These are phyloP conservation scores for Yamadazyma trypodendri DNA, from an alignment of 1,139 yeast genomes.

Conservation along the genomic window DNA sequence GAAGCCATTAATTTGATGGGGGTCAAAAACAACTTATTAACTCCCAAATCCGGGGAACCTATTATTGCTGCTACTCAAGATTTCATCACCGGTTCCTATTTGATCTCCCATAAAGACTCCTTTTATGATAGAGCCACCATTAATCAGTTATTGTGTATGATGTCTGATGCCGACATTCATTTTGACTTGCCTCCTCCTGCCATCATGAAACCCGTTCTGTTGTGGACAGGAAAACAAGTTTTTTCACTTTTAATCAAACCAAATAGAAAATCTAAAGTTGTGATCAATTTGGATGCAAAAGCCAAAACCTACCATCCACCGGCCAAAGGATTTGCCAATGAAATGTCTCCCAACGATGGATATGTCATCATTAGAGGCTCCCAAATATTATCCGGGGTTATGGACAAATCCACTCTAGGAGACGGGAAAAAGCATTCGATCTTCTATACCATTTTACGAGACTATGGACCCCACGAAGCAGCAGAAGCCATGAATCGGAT, in stretches of 20 bases:
- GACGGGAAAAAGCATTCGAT: constrained; percentile 98
- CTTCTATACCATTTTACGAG: constrained; percentile 90
- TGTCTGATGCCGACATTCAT: constrained; percentile 88
- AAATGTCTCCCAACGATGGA: constrained; percentile 98
- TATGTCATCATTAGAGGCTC: constrained; percentile 89
- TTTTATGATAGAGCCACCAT: constrained; percentile 87
- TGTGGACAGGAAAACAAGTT: constrained; percentile 98
- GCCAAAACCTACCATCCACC: constrained; percentile 85
- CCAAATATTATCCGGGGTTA: constrained; percentile 83
- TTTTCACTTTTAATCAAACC: constrained; percentile 87
- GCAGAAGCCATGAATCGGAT: constrained; percentile 96
- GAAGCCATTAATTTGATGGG: constrained; percentile 99
- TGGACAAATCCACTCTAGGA: constrained; percentile 96
- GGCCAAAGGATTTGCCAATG: constrained; percentile 65
- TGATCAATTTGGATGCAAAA: constrained; percentile 91
- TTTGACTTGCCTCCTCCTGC: constrained; percentile 97
- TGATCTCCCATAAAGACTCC: constrained; percentile 89
- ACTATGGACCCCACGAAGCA: constrained; percentile 94
- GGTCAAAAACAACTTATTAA: constrained; percentile 87
- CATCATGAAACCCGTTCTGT: constrained; percentile 77
- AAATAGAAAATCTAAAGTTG: constrained; percentile 68
- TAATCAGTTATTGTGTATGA: constrained; percentile 83
- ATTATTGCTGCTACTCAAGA: constrained; percentile 99
- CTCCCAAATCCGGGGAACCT: constrained; percentile 98
- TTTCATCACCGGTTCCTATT: constrained; percentile 93